These are phyloP conservation scores for Balakata baccata DNA, from an alignment of 345 rosid genomes.

Conservation along the genomic window DNA sequence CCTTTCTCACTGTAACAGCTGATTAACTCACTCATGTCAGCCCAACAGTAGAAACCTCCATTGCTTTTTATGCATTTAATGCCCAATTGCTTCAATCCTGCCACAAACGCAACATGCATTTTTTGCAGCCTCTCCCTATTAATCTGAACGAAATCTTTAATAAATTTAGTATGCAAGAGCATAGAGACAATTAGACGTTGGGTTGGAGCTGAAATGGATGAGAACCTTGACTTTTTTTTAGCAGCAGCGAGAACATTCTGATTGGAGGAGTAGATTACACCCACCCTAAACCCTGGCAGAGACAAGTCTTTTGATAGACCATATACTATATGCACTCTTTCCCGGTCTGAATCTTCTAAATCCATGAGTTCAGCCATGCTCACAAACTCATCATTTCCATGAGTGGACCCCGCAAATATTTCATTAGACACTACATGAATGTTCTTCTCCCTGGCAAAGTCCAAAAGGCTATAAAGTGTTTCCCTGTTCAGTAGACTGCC, in stretches of 20 bases:
- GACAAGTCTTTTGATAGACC: constrained; percentile 70
- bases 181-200: constrained; percentile 59
- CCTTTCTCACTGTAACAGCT: constrained; percentile 79
- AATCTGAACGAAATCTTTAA: constrained; percentile 40
- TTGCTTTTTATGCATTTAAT: constrained; percentile 52
- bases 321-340: constrained; percentile 75
- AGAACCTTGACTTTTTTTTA: constrained; percentile 60
- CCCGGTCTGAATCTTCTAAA: constrained; percentile 53
- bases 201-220: constrained; percentile 65
- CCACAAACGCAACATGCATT: constrained; percentile 36
- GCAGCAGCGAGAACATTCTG: constrained; percentile 58
- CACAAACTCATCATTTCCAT: constrained; percentile 59
- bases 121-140: constrained; percentile 52
- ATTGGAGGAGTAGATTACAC: constrained; percentile 66
- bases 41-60: constrained; percentile 90
- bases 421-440: constrained; percentile 78
- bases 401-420: constrained; percentile 58
- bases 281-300: constrained; percentile 57
- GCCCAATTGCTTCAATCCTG: constrained; percentile 63
- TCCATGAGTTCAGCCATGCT: constrained; percentile 73
- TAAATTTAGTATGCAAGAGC: constrained; percentile 52
- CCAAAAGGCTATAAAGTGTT: constrained; percentile 61
- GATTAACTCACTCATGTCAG: constrained; percentile 71
- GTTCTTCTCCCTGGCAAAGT: constrained; percentile 87
- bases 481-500: constrained; percentile 57